These are phyloP conservation scores for Fusarium tanahbumbuense DNA, from an alignment of 2,329 filamentous ascomycete genomes.

Conservation along the genomic window DNA sequence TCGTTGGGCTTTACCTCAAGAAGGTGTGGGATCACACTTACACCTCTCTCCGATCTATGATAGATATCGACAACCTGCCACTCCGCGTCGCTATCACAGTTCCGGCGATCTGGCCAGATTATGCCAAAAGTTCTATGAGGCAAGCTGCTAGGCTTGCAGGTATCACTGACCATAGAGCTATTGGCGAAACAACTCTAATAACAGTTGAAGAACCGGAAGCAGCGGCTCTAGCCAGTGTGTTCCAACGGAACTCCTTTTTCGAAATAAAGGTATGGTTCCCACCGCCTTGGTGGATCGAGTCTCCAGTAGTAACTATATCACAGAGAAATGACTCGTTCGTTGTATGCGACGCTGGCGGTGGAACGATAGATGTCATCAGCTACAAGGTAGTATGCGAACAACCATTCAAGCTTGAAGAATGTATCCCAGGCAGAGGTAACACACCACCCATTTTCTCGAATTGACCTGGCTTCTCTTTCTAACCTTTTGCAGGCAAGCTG, in stretches of 20 bases:
- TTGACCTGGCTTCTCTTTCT: not conserved
- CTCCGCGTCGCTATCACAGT: conserved; percentile 1
- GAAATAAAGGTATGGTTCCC: no score
- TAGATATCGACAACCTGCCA: not conserved
- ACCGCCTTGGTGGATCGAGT: no score
- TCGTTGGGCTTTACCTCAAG: conserved; percentile 8
- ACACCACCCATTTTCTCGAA: no score
- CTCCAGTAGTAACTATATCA: no score
- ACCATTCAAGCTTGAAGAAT: no score
- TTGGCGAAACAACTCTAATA: not conserved
- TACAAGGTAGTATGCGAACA: no score
- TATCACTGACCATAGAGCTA: not conserved
- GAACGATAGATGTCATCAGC: no score
- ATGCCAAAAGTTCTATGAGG: not conserved
- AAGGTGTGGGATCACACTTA: conserved; percentile 23
- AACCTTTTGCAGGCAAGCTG: not conserved
- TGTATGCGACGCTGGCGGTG: no score
- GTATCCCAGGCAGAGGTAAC: no score
- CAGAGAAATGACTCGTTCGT: no score
- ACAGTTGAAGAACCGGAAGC: conserved; percentile 2
- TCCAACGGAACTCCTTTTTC: not conserved
- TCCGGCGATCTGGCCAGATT: not conserved
- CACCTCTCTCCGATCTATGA: not conserved
- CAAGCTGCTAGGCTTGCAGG: not conserved
- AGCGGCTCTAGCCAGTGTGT: not conserved